Evolutionary conservation across 129 eudicot species (phyloP).

Genomic region (Artemisia argyi): DNA sequence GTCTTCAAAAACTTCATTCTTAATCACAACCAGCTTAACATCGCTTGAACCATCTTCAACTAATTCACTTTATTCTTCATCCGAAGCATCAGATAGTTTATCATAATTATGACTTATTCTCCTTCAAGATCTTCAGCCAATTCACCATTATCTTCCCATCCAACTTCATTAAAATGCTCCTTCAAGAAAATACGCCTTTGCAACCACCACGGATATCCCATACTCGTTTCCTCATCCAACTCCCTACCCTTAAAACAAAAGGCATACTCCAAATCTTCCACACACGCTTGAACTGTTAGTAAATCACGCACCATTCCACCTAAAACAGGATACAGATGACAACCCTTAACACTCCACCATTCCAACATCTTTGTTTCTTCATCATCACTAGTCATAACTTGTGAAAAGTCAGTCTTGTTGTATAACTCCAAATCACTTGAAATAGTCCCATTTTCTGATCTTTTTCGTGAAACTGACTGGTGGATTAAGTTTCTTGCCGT

Average conservation of each 20-base stretch:
- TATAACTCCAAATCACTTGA: conserved; percentile 22
- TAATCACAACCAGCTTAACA: too few relatives aligned
- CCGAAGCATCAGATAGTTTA: not conserved
- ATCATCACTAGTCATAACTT: conserved; percentile 18
- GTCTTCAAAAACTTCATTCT: too few relatives aligned
- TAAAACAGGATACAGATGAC: conserved; percentile 20
- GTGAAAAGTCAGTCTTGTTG: conserved; percentile 3
- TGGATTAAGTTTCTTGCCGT: not conserved
- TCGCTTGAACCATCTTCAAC: too few relatives aligned
- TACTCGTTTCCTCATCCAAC: not conserved
- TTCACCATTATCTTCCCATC: not conserved
- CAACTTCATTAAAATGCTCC: conserved; percentile 15
- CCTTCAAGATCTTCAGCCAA: not conserved
- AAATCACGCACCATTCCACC: conserved; percentile 12
- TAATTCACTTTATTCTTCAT: not conserved
- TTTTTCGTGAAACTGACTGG: conserved; percentile 9
- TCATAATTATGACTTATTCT: conserved; percentile 1
- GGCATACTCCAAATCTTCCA: not conserved
- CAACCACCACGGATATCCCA: not conserved
- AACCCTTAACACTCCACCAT: conserved; percentile 23
- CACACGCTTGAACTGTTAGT: conserved; percentile 16
- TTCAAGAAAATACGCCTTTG: conserved; percentile 21
- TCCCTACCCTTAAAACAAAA: conserved; percentile 19
- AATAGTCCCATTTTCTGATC: not conserved
- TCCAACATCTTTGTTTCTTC: conserved; percentile 3